A percentile compares a stretch with the other conserved stretches of the same genome.
Evolutionary conservation across 139 green algal genomes (phyloP).

Genomic region (Mychonastes homosphaera): DNA sequence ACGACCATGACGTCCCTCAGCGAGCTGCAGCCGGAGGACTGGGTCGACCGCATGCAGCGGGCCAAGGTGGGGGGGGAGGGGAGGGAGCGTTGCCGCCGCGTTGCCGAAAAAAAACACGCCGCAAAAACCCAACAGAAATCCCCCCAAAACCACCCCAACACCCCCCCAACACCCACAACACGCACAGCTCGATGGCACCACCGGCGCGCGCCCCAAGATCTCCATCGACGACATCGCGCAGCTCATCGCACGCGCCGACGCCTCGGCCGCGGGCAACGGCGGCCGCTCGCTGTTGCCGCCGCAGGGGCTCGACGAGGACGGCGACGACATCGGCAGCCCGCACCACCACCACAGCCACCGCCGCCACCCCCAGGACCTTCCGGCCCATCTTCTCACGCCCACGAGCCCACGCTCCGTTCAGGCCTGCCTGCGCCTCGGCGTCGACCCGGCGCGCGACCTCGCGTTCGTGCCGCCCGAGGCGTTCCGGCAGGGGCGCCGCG

Average conservation of each 20-base stretch:
- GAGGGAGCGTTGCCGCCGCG: no score
- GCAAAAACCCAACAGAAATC: no score
- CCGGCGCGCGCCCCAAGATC: slow-evolving; percentile 36
- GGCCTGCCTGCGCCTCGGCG: slow-evolving; percentile 66
- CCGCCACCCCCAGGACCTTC: not conserved
- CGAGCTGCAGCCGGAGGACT: no score
- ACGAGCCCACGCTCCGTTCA: slow-evolving; percentile 67
- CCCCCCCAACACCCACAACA: not conserved
- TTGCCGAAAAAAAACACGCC: no score
- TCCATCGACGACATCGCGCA: slow-evolving; percentile 62
- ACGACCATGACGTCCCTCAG: no score
- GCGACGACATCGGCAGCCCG: slow-evolving; percentile 3
- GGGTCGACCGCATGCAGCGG: no score
- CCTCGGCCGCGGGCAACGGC: not conserved
- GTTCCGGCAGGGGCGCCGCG: not conserved
- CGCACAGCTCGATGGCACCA: slow-evolving; percentile 36
- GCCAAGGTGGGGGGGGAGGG: no score
- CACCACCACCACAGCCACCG: not conserved
- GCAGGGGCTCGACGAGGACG: not conserved
- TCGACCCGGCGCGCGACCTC: not conserved
- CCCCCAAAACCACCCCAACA: no score
- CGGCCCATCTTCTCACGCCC: slow-evolving; percentile 33
- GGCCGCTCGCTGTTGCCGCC: not conserved
- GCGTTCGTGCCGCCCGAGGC: not conserved
- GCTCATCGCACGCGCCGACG: slow-evolving; percentile 4